phyloP scores from a whole-genome alignment of 2,329 filamentous ascomycete species.

The Pyricularia sp. region DNA sequence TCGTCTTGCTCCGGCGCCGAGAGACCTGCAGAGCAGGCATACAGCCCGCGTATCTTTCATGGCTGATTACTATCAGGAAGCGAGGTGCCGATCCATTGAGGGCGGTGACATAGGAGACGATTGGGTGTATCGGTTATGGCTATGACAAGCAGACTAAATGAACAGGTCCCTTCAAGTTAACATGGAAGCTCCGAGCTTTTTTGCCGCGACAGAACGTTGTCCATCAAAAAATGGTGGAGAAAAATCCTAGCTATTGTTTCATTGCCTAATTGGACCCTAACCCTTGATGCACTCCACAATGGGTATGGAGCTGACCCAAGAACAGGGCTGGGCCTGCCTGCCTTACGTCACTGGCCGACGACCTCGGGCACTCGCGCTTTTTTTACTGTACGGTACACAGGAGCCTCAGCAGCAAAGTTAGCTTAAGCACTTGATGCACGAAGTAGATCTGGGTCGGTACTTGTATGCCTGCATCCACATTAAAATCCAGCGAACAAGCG shows the following conservation, averaged over 20 bases:
- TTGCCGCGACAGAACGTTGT: background rate
- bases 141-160: background rate
- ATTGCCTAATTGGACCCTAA: background rate
- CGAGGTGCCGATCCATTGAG: background rate
- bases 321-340: no score
- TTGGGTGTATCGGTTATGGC: background rate
- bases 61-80: background rate
- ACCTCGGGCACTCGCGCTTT: no score
- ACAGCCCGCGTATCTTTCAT: constrained; percentile 13
- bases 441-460: no score
- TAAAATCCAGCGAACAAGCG: background rate
- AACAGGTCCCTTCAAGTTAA: background rate
- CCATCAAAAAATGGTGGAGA: background rate
- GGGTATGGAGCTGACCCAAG: no score
- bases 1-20: constrained; percentile 1
- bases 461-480: no score
- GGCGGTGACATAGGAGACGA: background rate
- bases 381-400: no score
- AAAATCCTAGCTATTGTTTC: background rate
- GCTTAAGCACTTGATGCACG: background rate
- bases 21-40: constrained; percentile 12
- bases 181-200: background rate
- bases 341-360: no score
- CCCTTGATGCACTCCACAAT: background rate
- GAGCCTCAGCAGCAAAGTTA: no score